Evolutionary conservation across 2,329 filamentous ascomycete species (phyloP).

Genomic region (Fusarium armeniacum): DNA sequence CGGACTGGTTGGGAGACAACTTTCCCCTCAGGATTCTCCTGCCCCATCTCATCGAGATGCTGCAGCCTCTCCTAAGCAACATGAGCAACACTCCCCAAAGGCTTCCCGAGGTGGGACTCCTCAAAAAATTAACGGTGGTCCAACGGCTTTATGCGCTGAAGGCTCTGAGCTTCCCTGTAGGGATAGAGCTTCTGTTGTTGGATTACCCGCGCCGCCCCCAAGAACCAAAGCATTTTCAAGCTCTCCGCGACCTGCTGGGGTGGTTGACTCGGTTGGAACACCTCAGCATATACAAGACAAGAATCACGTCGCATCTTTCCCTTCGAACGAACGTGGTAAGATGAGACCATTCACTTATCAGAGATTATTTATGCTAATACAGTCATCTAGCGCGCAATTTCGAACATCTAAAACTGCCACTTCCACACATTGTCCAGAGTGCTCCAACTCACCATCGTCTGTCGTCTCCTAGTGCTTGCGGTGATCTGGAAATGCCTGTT

Average conservation of each 20-base stretch:
- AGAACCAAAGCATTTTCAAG: neutral
- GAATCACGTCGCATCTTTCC: neutral
- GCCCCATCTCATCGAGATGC: neutral
- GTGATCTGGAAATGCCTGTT: slow-evolving; percentile 52
- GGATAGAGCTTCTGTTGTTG: neutral
- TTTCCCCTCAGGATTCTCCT: neutral
- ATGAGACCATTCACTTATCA: neutral
- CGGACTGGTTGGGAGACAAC: slow-evolving; percentile 12
- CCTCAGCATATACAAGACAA: neutral
- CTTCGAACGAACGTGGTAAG: slow-evolving; percentile 1
- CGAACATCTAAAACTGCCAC: slow-evolving; percentile 25
- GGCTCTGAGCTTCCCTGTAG: neutral
- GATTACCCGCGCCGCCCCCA: neutral
- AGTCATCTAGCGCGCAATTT: slow-evolving; percentile 4
- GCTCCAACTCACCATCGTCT: slow-evolving; percentile 9
- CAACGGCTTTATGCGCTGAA: neutral
- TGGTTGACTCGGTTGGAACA: neutral
- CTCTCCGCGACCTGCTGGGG: neutral
- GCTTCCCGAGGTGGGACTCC: neutral
- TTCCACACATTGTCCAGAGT: slow-evolving; percentile 19
- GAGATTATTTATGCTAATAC: neutral
- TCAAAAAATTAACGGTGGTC: neutral
- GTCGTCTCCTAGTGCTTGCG: slow-evolving; percentile 49
- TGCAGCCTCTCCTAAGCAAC: neutral
- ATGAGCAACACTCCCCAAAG: neutral